Conservation (phyloP, 139 green algal species). For the Volvox reticuliferus region DNA sequence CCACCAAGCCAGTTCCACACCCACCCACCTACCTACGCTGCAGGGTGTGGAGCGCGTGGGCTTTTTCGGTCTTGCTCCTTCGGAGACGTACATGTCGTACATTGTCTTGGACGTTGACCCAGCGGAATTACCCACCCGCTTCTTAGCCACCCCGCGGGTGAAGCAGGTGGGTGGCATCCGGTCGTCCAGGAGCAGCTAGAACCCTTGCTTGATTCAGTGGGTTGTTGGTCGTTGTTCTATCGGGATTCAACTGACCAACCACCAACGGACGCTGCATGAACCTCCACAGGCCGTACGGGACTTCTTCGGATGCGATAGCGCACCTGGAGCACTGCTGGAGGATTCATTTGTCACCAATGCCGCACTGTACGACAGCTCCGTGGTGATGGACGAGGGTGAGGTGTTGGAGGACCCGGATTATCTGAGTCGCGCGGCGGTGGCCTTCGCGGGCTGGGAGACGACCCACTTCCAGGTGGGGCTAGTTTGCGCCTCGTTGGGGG, state of each 20-base stretch:
- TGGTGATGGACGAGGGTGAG: background rate
- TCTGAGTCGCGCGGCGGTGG: background rate
- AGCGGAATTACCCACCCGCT: background rate
- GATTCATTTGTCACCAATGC: background rate
- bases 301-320: background rate
- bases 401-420: constrained; percentile 12
- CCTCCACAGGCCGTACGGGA: background rate
- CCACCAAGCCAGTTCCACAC: too few relatives aligned
- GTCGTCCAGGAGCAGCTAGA: too few relatives aligned
- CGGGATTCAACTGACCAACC: background rate
- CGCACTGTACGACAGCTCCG: background rate
- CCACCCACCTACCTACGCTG: background rate
- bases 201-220: too few relatives aligned
- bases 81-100: background rate
- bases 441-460: constrained; percentile 28
- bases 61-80: constrained; percentile 6
- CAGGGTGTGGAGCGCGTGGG: constrained; percentile 30
- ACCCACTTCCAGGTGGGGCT: constrained; percentile 39
- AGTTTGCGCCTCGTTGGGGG: too few relatives aligned
- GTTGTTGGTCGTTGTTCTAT: background rate
- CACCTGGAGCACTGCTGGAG: constrained; percentile 23
- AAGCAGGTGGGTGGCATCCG: background rate
- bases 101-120: background rate
- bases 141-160: constrained; percentile 12
- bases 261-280: background rate